Base-by-base conservation (phyloP, 2,329 filamentous ascomycete species). In the Cladophialophora yegresii region DNA sequence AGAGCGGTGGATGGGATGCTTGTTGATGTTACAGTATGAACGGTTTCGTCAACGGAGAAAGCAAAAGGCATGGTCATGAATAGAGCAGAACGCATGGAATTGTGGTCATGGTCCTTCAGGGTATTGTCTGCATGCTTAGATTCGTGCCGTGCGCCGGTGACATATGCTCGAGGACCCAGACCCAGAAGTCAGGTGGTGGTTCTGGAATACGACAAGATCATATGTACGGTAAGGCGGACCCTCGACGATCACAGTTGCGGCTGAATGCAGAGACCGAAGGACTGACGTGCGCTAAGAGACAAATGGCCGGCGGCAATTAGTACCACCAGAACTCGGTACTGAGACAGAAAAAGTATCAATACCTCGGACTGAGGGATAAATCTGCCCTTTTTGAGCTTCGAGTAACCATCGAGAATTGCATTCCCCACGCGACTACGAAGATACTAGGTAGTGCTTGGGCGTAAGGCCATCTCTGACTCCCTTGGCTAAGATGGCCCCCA, bases 401-500 rank as follows among this genome's bases (percentile, higher is more conserved):
- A 43, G 36, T 16, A n/a, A 8, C 36, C 36, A 8, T 2, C 36
- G 16, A 8, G 36, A 43, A 7, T 8, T 43, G 3, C 16, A 43
- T 43, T 16, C 2, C n/a, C 16, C 16, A 43, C 36, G 36, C 36
- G 1, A 43, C 36, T 7, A 5, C n/a, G 13, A 43, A 43, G 36
- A 43, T 8, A 6, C 13, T 43, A 43, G 36, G n/a, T 8, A 6
- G 13, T 43, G 36, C 5, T 6, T 8, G 13, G 36, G 36, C 36
- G 36, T 43, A 16, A 51, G 13, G 12, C 9, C 51, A 8, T 54
- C 28, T 7, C 5, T n/a, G 10, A 43, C 36, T 8, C 13, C 16
- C 36, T 43, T 43, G 36, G 36, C 32, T 43, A 23, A 20, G 22
- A 65, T 65, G 59, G 30, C 20, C 8, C 54, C 30, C 12, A 76